Conservation (phyloP, 2,329 filamentous ascomycete genomes). For the Falciphora oryzae region DNA sequence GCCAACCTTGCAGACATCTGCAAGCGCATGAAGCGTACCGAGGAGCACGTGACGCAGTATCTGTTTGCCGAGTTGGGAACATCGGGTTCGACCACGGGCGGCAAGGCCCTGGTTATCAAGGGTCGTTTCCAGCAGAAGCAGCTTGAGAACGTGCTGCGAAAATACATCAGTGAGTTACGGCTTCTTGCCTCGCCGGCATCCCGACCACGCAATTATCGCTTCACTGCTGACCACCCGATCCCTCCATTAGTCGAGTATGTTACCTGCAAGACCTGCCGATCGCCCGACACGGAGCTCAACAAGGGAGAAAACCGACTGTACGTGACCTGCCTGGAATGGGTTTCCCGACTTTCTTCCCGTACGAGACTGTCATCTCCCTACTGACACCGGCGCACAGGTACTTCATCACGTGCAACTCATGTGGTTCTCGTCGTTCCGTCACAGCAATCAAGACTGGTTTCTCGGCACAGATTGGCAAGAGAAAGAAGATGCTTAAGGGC, state of each 20-base stretch:
- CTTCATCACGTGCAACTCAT: slow-evolving; percentile 70
- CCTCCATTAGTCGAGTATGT: slow-evolving; percentile 74
- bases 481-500: slow-evolving; percentile 78
- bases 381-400: slow-evolving; percentile 28
- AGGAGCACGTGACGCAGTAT: slow-evolving; percentile 96
- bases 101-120: slow-evolving; percentile 87
- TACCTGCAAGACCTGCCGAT: slow-evolving; percentile 97
- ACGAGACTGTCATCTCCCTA: background rate
- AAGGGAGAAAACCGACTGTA: slow-evolving; percentile 97
- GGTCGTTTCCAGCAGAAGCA: slow-evolving; percentile 99
- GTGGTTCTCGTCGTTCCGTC: slow-evolving; percentile 77
- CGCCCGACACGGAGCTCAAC: slow-evolving; percentile 89
- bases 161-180: slow-evolving; percentile 75
- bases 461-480: slow-evolving; percentile 98
- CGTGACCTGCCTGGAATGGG: background rate
- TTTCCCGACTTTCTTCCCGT: no score
- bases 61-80: slow-evolving; percentile 98
- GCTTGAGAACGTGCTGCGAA: slow-evolving; percentile 92
- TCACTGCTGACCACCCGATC: slow-evolving; percentile 23
- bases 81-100: slow-evolving; percentile 89
- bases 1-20: slow-evolving; percentile 98
- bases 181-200: background rate
- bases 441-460: slow-evolving; percentile 99
- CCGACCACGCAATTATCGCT: background rate
- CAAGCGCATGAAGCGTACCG: slow-evolving; percentile 98